A percentile compares a stretch with the other conserved stretches of the same genome.
phyloP scores from a whole-genome alignment of 176 grass and related monocot species.

The Juncus inflexus region DNA sequence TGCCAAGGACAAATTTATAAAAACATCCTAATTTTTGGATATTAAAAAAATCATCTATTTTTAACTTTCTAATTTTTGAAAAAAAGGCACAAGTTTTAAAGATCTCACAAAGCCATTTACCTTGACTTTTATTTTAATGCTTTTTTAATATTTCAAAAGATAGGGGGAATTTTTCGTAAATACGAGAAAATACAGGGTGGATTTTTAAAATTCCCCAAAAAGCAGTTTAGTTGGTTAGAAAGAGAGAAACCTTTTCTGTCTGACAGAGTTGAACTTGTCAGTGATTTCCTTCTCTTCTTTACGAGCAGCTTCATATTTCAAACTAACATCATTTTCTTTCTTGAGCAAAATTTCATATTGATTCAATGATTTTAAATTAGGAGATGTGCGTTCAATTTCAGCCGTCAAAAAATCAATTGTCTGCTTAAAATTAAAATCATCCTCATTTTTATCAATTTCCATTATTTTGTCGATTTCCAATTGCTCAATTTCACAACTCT shows the following conservation, averaged over 20 bases:
- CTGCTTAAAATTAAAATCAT: slow-evolving; percentile 82
- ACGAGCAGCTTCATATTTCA: slow-evolving; percentile 85
- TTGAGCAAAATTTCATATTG: slow-evolving; percentile 84
- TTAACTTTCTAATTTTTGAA: no score
- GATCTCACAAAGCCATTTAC: no score
- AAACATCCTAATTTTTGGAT: no score
- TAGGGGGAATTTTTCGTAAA: no score
- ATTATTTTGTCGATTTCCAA: slow-evolving; percentile 75
- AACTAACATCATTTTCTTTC: slow-evolving; percentile 85
- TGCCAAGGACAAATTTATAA: no score
- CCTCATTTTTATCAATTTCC: slow-evolving; percentile 75
- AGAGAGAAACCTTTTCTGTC: slow-evolving; percentile 55
- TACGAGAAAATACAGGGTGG: no score
- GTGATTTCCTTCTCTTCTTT: slow-evolving; percentile 93
- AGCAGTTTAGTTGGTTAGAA: no score
- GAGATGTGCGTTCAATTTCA: slow-evolving; percentile 84
- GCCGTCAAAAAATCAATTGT: slow-evolving; percentile 47
- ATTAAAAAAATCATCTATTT: no score
- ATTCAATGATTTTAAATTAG: slow-evolving; percentile 88
- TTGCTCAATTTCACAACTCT: slow-evolving; percentile 86
- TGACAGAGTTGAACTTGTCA: slow-evolving; percentile 74
- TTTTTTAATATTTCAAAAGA: no score
- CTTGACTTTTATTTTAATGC: no score
- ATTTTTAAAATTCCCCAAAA: no score
- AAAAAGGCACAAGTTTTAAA: no score